Conservation (phyloP, 1,284 basidiomycete species). For the Trichosporon asahii region DNA sequence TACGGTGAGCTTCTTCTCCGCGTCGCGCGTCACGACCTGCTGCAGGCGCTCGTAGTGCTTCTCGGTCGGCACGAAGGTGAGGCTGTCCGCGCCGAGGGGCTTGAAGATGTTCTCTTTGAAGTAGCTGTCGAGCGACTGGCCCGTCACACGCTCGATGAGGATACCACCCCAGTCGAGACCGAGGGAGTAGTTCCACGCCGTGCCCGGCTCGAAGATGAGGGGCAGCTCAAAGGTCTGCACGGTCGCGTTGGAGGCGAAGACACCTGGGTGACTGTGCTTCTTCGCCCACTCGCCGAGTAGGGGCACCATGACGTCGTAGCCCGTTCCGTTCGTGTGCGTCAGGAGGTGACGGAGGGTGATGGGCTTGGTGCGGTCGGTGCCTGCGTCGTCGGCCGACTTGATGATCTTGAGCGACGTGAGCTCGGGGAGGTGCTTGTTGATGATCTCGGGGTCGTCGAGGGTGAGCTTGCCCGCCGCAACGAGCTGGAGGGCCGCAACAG, state of each 20-base stretch:
- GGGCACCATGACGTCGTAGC: constrained; percentile 18
- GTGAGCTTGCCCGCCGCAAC: constrained; percentile 19
- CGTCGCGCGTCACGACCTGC: constrained; percentile 10
- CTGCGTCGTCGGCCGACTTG: constrained; percentile 30
- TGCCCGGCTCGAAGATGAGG: constrained; percentile 38
- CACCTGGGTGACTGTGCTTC: neutral
- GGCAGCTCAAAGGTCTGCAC: constrained; percentile 26
- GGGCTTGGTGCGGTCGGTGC: constrained; percentile 30
- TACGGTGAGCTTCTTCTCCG: constrained; percentile 6
- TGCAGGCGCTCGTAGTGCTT: constrained; percentile 18
- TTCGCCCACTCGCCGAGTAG: constrained; percentile 17
- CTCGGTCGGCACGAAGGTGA: constrained; percentile 34
- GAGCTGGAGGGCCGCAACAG: constrained; percentile 19
- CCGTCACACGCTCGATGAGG: constrained; percentile 38
- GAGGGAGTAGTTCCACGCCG: constrained; percentile 32
- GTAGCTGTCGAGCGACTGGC: constrained; percentile 37
- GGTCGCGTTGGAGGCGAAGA: constrained; percentile 24
- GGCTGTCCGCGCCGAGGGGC: constrained; percentile 31
- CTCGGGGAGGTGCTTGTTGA: constrained; percentile 41
- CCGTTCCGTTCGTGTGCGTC: constrained; percentile 29
- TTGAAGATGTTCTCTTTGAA: constrained; percentile 42
- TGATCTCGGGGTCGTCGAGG: constrained; percentile 29
- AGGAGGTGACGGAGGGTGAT: constrained; percentile 41
- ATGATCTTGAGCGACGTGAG: constrained; percentile 32
- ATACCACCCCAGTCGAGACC: constrained; percentile 47